phyloP scores from a whole-genome alignment of 805 yeast species.

The Wickerhamomyces sydowiorum region DNA sequence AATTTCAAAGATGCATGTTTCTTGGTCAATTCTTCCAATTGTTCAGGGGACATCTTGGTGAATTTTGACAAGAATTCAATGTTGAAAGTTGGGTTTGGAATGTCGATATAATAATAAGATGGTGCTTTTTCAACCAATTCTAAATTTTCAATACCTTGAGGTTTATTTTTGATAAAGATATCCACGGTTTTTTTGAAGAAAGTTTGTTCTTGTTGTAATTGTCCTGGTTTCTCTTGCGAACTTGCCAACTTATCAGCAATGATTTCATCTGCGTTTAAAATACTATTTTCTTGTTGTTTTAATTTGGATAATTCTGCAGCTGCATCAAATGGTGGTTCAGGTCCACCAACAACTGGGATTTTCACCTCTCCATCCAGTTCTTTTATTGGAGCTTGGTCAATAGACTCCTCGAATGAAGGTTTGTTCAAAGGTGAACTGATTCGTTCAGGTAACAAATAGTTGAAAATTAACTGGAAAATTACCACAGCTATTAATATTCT shows the following conservation, averaged over 20 bases:
- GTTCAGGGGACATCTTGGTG: slow-evolving; percentile 13
- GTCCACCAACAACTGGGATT: neutral
- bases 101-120: slow-evolving; percentile 21
- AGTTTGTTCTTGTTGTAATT: neutral
- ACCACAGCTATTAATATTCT: slow-evolving; percentile 4
- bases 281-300: neutral
- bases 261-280: neutral
- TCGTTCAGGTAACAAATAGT: slow-evolving; percentile 6
- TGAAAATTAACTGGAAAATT: slow-evolving; percentile 6
- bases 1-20: slow-evolving; percentile 16
- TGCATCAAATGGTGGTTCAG: neutral
- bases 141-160: slow-evolving; percentile 12
- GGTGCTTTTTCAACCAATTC: slow-evolving; percentile 19
- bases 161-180: slow-evolving; percentile 17
- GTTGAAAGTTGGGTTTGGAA: slow-evolving; percentile 22
- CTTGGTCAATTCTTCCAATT: slow-evolving; percentile 12
- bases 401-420: slow-evolving; percentile 1
- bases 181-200: slow-evolving; percentile 17
- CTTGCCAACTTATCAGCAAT: neutral
- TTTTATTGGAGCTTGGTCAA: neutral
- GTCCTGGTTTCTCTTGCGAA: neutral
- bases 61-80: slow-evolving; percentile 16
- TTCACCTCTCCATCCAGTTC: neutral
- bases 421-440: slow-evolving; percentile 2
- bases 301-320: neutral